These are phyloP conservation scores for Talaromyces borbonicus DNA, from an alignment of 495 filamentous ascomycete genomes.

Conservation along the genomic window DNA sequence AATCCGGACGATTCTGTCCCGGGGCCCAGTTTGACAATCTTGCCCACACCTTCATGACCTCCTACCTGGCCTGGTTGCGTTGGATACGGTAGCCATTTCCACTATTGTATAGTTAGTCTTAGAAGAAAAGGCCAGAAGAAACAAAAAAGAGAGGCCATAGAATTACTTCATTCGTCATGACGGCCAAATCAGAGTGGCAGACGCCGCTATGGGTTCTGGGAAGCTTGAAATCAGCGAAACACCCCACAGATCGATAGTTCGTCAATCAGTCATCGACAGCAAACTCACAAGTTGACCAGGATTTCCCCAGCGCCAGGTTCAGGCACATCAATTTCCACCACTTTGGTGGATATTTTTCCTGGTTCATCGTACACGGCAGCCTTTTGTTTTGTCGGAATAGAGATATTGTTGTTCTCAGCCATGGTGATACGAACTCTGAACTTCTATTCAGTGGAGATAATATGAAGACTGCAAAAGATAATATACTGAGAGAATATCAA, in stretches of 20 bases:
- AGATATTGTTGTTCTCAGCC: conserved; percentile 15
- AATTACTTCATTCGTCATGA: conserved; percentile 46
- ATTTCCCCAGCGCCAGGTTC: conserved; percentile 56
- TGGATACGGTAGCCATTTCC: conserved; percentile 48
- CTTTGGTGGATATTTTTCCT: conserved; percentile 56
- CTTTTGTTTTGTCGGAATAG: conserved; percentile 55
- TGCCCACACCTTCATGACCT: conserved; percentile 53
- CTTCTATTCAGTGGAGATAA: too few species aligned
- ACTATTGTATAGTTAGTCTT: too few species aligned
- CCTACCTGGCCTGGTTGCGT: conserved; percentile 57
- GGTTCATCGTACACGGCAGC: conserved; percentile 61
- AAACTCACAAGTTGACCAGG: conserved; percentile 50
- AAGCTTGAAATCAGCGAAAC: background rate
- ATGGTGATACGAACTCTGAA: too few species aligned
- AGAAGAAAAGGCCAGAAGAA: too few species aligned
- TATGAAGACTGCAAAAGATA: too few species aligned
- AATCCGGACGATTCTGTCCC: conserved; percentile 38
- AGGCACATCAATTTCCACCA: conserved; percentile 56
- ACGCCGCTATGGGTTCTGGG: conserved; percentile 57
- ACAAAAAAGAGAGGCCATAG: background rate
- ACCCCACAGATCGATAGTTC: background rate
- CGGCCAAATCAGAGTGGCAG: conserved; percentile 55
- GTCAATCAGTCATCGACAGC: too few species aligned
- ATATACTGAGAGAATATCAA: too few species aligned
- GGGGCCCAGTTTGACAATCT: conserved; percentile 50